These are phyloP conservation scores for Coriaria nepalensis DNA, from an alignment of 306 rosid species.

Conservation along the genomic window DNA sequence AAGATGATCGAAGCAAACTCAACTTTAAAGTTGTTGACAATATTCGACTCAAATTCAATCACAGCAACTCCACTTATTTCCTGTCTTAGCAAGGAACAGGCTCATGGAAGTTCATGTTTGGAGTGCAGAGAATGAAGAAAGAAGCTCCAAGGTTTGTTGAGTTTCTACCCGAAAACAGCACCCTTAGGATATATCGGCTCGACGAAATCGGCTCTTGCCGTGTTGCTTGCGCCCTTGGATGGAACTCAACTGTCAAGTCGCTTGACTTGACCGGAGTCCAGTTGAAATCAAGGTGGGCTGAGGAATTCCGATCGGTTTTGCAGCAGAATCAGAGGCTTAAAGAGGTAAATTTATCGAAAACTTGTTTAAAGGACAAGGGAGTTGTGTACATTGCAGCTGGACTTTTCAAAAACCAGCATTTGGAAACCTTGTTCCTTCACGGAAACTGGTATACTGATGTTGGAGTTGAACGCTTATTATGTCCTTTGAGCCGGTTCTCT, in stretches of 20 bases:
- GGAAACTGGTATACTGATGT: slow-evolving; percentile 64
- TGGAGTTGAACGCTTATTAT: slow-evolving; percentile 74
- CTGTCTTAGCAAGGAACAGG: slow-evolving; percentile 79
- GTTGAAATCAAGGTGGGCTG: slow-evolving; percentile 76
- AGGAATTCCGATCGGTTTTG: slow-evolving; percentile 73
- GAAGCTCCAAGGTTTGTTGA: slow-evolving; percentile 75
- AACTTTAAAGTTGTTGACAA: slow-evolving; percentile 53
- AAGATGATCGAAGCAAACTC: slow-evolving; percentile 91
- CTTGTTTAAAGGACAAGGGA: slow-evolving; percentile 69
- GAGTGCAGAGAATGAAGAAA: slow-evolving; percentile 63
- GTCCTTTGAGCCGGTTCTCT: slow-evolving; percentile 84
- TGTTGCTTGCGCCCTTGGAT: slow-evolving; percentile 66
- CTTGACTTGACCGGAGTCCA: slow-evolving; percentile 73
- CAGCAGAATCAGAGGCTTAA: slow-evolving; percentile 59
- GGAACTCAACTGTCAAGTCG: slow-evolving; percentile 67
- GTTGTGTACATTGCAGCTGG: slow-evolving; percentile 76
- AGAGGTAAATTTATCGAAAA: slow-evolving; percentile 62
- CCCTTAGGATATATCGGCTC: slow-evolving; percentile 58
- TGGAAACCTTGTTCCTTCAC: slow-evolving; percentile 47
- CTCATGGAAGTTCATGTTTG: slow-evolving; percentile 76
- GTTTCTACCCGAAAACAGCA: slow-evolving; percentile 57
- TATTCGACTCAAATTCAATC: slow-evolving; percentile 52
- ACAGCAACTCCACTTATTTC: slow-evolving; percentile 78
- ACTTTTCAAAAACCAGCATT: slow-evolving; percentile 56
- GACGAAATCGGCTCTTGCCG: slow-evolving; percentile 62